Conservation (phyloP, 495 filamentous ascomycete species). For the Lindgomyces ingoldianus region DNA sequence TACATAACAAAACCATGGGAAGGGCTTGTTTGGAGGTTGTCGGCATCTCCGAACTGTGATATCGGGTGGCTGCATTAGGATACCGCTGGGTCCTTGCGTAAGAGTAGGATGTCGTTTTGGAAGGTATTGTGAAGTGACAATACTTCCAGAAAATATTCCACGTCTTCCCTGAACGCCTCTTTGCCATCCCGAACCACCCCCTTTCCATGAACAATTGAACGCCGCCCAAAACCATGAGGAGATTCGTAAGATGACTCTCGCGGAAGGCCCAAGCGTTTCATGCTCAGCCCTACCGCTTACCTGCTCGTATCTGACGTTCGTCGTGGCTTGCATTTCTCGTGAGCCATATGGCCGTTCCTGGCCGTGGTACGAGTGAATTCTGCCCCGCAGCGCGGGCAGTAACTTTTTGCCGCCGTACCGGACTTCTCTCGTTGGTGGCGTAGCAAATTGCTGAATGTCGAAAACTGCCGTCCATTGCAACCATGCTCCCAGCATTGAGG, state of each 20-base stretch:
- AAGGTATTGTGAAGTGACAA: not conserved
- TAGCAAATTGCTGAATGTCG: slow-evolving; percentile 91
- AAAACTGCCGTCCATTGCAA: slow-evolving; percentile 91
- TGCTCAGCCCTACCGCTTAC: slow-evolving; percentile 37
- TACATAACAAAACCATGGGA: not conserved
- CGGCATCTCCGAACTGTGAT: not conserved
- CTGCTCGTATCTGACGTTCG: slow-evolving; percentile 43
- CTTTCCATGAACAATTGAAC: slow-evolving; percentile 7
- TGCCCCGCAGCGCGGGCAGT: slow-evolving; percentile 83
- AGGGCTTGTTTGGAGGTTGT: not conserved
- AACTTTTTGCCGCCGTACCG: slow-evolving; percentile 80
- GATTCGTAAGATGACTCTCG: slow-evolving; percentile 15
- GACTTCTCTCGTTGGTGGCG: slow-evolving; percentile 94
- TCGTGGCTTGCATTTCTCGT: slow-evolving; percentile 84
- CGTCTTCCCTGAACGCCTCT: not conserved
- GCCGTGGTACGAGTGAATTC: slow-evolving; percentile 92
- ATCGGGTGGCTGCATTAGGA: not conserved
- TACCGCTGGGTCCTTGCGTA: not conserved
- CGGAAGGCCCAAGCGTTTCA: slow-evolving; percentile 28
- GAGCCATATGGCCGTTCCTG: slow-evolving; percentile 80
- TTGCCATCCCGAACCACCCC: not conserved
- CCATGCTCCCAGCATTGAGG: slow-evolving; percentile 96
- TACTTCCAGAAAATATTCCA: slow-evolving; percentile 1
- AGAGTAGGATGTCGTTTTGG: not conserved
- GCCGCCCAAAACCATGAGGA: slow-evolving; percentile 8